Base-by-base conservation (phyloP, 2,329 filamentous ascomycete genomes). In the Trichophyton mentagrophytes region DNA sequence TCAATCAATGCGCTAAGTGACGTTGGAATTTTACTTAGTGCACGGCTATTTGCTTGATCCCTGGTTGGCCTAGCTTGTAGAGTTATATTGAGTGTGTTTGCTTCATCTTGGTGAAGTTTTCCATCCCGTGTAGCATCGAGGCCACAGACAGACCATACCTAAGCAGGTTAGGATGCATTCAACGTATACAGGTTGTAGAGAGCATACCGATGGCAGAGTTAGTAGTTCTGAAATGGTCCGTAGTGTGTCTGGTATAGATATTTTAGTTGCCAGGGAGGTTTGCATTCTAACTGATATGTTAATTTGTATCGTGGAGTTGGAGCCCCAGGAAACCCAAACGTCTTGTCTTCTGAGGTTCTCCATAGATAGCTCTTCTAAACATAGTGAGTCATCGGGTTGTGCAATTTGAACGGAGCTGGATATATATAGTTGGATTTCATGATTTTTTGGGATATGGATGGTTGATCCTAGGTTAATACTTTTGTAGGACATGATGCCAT, bases 291-390 rank as follows among this genome's bases (percentile, higher is more conserved):
- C 53, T 7, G 61, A 61, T 6, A 74, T 56, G n/a, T 66, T 63
- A 6, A 74, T 59, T 44, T 63, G 63, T 6, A 73, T 53, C 30
- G 60, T 56, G 7, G 60, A 51, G 36, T 60, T 60, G 8, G 62
- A 57, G 9, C 65, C 64, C 60, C 70, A 67, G 36, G 61, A 65
- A 6, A 71, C 63, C 72, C 72, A 75, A 30, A 67, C 25, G 13
- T 61, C 58, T 53, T 22, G 44, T 60, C 59, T 51, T 59, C 13
- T 22, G 33, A 65, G 42, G 15, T 56, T 7, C 3, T 66, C 44
- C 33, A 59, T 6, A 1, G 27, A 56, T 27, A 44, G 33, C 60
- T 42, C n/a, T 65, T n/a, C 8, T 20, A 40, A 42, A 22, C n/a
- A 25, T 20, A 9, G 11, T 7, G 40, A 17, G 4, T 42, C 27